A percentile compares a stretch with the other conserved stretches of the same genome.
Evolutionary conservation across 352 stramenopile genomes (phyloP).

Genomic region (Elongisporangium anandrum): DNA sequence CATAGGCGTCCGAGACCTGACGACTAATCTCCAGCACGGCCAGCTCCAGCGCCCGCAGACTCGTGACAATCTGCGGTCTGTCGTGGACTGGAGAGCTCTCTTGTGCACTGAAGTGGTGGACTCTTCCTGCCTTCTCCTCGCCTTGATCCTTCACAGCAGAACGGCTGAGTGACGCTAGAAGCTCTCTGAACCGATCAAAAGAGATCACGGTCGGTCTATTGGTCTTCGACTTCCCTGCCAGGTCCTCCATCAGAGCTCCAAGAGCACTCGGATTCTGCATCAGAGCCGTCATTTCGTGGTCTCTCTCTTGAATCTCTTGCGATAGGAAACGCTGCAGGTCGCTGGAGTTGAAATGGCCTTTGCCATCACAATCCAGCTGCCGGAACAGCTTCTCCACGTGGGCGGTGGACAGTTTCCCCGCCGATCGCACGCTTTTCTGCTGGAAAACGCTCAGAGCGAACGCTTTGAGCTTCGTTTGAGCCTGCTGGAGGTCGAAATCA

Average conservation of each 20-base stretch:
- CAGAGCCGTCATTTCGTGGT: background rate
- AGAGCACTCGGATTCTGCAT: constrained; percentile 8
- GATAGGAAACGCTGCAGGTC: constrained; percentile 21
- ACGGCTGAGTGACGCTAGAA: constrained; percentile 1
- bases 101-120: background rate
- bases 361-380: constrained; percentile 28
- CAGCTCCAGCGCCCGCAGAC: constrained; percentile 28
- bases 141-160: background rate
- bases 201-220: constrained; percentile 9
- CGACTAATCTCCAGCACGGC: constrained; percentile 25
- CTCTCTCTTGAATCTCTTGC: background rate
- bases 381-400: constrained; percentile 30
- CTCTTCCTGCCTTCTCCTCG: background rate
- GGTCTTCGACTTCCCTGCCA: constrained; percentile 6
- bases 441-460: constrained; percentile 20
- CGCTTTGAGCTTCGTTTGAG: constrained; percentile 14
- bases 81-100: background rate
- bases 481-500: constrained; percentile 26
- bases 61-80: constrained; percentile 10
- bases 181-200: constrained; percentile 14
- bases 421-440: constrained; percentile 5
- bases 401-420: constrained; percentile 15
- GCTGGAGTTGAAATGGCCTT: constrained; percentile 35
- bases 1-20: constrained; percentile 12
- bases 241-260: constrained; percentile 11